phyloP scores from a whole-genome alignment of 129 eudicot genomes.

The Centella asiatica region DNA sequence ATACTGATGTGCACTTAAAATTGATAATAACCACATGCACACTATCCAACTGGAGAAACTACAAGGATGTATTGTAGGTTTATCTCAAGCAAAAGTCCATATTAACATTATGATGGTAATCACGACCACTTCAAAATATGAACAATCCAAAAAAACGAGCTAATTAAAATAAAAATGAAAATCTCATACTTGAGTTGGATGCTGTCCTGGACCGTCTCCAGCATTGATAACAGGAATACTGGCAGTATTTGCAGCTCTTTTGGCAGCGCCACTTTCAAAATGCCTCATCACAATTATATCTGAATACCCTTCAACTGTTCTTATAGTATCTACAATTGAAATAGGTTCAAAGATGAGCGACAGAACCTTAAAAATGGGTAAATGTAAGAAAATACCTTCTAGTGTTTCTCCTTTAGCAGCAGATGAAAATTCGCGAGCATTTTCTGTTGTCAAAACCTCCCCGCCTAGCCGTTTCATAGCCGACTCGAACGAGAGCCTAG shows the following conservation, averaged over 20 bases:
- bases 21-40: no score
- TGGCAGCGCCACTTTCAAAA: conserved; percentile 93
- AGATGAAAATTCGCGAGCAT: conserved; percentile 94
- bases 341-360: no score
- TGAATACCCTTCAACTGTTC: conserved; percentile 93
- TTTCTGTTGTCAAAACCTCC: conserved; percentile 94
- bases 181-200: conserved; percentile 76
- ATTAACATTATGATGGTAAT: no score
- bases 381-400: conserved; percentile 46
- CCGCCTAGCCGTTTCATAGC: conserved; percentile 97
- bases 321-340: conserved; percentile 79
- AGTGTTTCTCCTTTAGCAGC: conserved; percentile 99
- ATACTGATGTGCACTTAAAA: no score
- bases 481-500: conserved; percentile 97
- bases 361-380: neutral
- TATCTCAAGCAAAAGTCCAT: neutral
- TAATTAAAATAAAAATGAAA: neutral
- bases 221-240: conserved; percentile 90
- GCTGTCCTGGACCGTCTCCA: conserved; percentile 99
- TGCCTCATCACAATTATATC: conserved; percentile 97
- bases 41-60: neutral
- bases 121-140: no score
- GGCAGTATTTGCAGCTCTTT: conserved; percentile 84
- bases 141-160: no score
- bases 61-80: neutral